Base-by-base conservation (phyloP, 2,329 filamentous ascomycete species). In the Sclerotinia spermophila region DNA sequence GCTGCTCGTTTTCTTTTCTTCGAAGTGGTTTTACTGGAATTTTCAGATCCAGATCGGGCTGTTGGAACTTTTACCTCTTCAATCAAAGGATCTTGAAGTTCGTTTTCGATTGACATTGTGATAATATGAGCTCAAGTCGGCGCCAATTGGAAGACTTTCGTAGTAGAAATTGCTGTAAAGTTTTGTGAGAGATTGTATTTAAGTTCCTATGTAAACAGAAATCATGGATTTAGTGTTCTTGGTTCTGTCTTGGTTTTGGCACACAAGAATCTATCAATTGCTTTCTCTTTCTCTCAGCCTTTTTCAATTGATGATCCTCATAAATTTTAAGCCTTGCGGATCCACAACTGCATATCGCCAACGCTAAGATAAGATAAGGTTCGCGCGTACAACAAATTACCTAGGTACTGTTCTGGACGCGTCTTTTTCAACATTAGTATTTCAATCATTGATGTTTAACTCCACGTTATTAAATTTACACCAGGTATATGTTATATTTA, bases 1-100 rank as follows among this genome's bases (percentile, higher is more conserved):
- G 68, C 70, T 42, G 62, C 73, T 56, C 77, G 74, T 71, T 80
- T 80, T 71, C 78, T 76, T 67, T 79, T 79, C 60, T 77, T 79
- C 24, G 73, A 73, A 13, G 45, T 56, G 10, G 71, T 60, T 70
- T 62, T 64, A 5, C 51, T 44, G 33, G 59, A 21, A 51, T 40
- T 40, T 73, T 71, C 61, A 67, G 67, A 24, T 75, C 73, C 27
- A 75, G 75, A 21, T 67, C 74, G n/a, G 69, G 67, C 21, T 59
- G 70, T 74, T 44, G 74, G 61, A 30, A 66, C 70, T 64, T 77
- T 76, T 17, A 78, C 44, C 27, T 70, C 71, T 69, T 79, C 77
- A 24, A 78, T 45, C 24, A 79, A 73, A 66, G 77, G 77, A 70
- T 79, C 77, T 71, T 79, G 76, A 30, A 78, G 45, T 40, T 73